Evolutionary conservation across 257 asterid genomes (phyloP).

Genomic region (Voacanga thouarsii): DNA sequence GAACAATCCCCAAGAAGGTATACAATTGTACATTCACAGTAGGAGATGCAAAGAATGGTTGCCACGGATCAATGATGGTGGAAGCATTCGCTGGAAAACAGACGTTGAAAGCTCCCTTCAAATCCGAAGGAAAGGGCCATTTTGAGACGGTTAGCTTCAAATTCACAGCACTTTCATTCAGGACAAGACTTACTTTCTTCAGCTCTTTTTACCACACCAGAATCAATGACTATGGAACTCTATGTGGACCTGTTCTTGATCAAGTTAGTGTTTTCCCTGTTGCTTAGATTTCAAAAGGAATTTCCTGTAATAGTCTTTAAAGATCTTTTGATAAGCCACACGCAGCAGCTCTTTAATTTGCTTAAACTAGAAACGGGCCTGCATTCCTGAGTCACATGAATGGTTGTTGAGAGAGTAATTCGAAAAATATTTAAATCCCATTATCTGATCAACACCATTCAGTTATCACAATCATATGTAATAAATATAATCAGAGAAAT

Average conservation of each 20-base stretch:
- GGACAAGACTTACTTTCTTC: conserved; percentile 76
- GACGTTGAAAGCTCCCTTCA: conserved; percentile 52
- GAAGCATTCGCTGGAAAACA: conserved; percentile 71
- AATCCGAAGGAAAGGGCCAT: conserved; percentile 57
- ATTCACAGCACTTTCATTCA: conserved; percentile 49
- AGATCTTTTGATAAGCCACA: not conserved
- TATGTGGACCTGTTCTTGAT: conserved; percentile 88
- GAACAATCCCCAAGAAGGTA: conserved; percentile 49
- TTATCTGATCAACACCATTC: not conserved
- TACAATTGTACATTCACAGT: conserved; percentile 47
- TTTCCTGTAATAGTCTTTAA: not conserved
- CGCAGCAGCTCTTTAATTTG: conserved; percentile 14
- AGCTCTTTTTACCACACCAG: conserved; percentile 81
- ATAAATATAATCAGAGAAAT: too few species aligned
- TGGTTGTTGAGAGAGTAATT: not conserved
- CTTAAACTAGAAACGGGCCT: not conserved
- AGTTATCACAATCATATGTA: not conserved
- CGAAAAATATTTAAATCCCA: not conserved
- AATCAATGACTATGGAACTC: conserved; percentile 51
- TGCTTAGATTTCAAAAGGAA: conserved; percentile 21
- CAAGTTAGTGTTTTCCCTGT: conserved; percentile 50
- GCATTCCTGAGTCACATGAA: not conserved
- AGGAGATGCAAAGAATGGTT: conserved; percentile 75
- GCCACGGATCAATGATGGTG: conserved; percentile 82
- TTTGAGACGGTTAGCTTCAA: conserved; percentile 43